Conservation (phyloP, 148 eudicot species). For the Fagopyrum tataricum region DNA sequence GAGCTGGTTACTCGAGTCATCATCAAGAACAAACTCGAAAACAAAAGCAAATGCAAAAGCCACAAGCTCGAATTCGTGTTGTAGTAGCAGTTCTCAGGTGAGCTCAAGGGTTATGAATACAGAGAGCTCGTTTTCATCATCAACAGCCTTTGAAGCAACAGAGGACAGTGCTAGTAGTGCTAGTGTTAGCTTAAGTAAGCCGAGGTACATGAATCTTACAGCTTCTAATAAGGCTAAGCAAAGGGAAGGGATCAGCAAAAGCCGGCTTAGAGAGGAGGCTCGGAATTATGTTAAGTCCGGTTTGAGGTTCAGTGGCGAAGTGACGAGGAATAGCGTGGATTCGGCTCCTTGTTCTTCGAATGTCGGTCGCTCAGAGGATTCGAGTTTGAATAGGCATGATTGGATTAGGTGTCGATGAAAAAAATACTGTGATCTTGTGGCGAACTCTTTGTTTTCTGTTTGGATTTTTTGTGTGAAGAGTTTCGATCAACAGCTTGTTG, state of each 20-base stretch:
- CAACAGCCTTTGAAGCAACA: slow-evolving; percentile 21
- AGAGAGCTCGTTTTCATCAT: slow-evolving; percentile 42
- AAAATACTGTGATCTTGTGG: slow-evolving; percentile 1
- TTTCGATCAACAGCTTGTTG: slow-evolving; percentile 85
- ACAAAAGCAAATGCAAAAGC: slow-evolving; percentile 5
- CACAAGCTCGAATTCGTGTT: slow-evolving; percentile 20
- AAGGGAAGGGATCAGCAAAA: slow-evolving; percentile 16
- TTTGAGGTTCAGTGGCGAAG: slow-evolving; percentile 34
- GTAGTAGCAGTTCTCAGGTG: slow-evolving; percentile 7
- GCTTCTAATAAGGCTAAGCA: slow-evolving; percentile 78
- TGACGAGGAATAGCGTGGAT: slow-evolving; percentile 43
- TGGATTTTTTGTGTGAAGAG: slow-evolving; percentile 19
- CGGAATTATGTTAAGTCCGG: neutral
- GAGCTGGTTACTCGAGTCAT: no score
- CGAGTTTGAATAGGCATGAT: slow-evolving; percentile 26
- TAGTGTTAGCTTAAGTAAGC: slow-evolving; percentile 24
- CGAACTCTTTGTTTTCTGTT: neutral
- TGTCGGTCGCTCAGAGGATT: slow-evolving; percentile 44
- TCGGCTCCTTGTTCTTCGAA: slow-evolving; percentile 40
- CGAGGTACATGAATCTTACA: slow-evolving; percentile 75
- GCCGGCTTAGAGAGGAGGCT: neutral
- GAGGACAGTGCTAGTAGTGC: slow-evolving; percentile 25
- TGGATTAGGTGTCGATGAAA: slow-evolving; percentile 25
- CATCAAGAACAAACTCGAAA: slow-evolving; percentile 12
- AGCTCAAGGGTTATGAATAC: slow-evolving; percentile 35